A percentile compares a stretch with the other conserved stretches of the same genome.
Evolutionary conservation across 371 early-diverging fungal genomes (phyloP).

Genomic region (Rhizopus stolonifer): DNA sequence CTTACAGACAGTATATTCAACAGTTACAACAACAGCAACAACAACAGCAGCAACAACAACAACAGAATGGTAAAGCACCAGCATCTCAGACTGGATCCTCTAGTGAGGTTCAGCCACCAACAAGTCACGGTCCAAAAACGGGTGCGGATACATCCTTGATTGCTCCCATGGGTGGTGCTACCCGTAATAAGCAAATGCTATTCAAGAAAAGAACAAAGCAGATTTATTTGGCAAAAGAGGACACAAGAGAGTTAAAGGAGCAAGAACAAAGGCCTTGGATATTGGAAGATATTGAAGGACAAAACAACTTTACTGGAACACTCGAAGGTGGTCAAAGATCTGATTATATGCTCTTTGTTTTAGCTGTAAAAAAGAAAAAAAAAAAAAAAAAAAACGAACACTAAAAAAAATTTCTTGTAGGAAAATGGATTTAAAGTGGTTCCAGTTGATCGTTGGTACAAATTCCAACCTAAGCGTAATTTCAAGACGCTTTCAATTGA

Average conservation of each 20-base stretch:
- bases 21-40: conserved; percentile 30
- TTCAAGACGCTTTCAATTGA: conserved; percentile 83
- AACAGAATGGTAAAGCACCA: conserved; percentile 20
- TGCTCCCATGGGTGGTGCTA: conserved; percentile 79
- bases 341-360: conserved; percentile 80
- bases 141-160: conserved; percentile 75
- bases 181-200: conserved; percentile 74
- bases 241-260: conserved; percentile 65
- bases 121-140: conserved; percentile 47
- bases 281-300: conserved; percentile 71
- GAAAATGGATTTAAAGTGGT: conserved; percentile 85
- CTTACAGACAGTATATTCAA: conserved; percentile 26
- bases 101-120: conserved; percentile 26
- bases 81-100: conserved; percentile 11
- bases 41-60: conserved; percentile 14
- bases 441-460: conserved; percentile 89
- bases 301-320: conserved; percentile 70
- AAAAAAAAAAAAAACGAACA: not conserved
- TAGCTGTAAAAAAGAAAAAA: conserved; percentile 34
- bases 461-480: conserved; percentile 79
- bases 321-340: conserved; percentile 79
- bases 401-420: conserved; percentile 19
- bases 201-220: conserved; percentile 85
- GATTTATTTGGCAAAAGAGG: conserved; percentile 74
- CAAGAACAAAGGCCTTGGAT: conserved; percentile 82